Conservation (phyloP, 768 basidiomycete species). For the Psilocybe tampanensis region DNA sequence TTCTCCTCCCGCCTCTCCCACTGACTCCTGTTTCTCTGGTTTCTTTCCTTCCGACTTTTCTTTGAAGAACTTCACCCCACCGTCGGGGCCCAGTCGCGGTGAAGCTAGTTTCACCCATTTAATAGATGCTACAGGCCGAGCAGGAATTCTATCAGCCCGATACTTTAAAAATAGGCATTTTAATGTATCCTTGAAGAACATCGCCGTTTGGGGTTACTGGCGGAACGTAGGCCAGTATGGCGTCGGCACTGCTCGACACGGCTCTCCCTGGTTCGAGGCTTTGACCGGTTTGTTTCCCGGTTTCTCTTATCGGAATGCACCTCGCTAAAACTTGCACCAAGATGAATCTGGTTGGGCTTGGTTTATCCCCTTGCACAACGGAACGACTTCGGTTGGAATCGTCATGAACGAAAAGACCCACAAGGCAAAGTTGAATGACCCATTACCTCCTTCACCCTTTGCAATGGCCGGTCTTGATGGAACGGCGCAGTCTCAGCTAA, state of each 20-base stretch:
- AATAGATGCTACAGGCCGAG: constrained; percentile 76
- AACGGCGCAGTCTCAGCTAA: constrained; percentile 28
- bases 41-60: constrained; percentile 18
- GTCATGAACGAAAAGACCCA: constrained; percentile 60
- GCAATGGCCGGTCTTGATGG: constrained; percentile 24
- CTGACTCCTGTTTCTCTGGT: constrained; percentile 27
- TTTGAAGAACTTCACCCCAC: constrained; percentile 8
- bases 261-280: constrained; percentile 73
- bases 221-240: constrained; percentile 54
- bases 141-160: constrained; percentile 66
- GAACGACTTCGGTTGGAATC: constrained; percentile 61
- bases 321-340: constrained; percentile 21
- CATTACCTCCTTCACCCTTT: constrained; percentile 31
- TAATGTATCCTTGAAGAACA: constrained; percentile 70
- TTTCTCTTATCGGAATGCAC: background rate
- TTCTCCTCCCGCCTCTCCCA: constrained; percentile 45
- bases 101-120: constrained; percentile 66
- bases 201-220: constrained; percentile 85
- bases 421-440: constrained; percentile 37
- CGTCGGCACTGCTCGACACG: constrained; percentile 47
- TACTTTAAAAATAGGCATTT: constrained; percentile 72
- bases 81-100: constrained; percentile 35
- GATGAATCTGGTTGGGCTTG: constrained; percentile 75
- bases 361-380: constrained; percentile 71
- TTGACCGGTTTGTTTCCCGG: constrained; percentile 51